Evolutionary conservation across 164 flowering plant species (phyloP).

Genomic region (Chimonanthus praecox): DNA sequence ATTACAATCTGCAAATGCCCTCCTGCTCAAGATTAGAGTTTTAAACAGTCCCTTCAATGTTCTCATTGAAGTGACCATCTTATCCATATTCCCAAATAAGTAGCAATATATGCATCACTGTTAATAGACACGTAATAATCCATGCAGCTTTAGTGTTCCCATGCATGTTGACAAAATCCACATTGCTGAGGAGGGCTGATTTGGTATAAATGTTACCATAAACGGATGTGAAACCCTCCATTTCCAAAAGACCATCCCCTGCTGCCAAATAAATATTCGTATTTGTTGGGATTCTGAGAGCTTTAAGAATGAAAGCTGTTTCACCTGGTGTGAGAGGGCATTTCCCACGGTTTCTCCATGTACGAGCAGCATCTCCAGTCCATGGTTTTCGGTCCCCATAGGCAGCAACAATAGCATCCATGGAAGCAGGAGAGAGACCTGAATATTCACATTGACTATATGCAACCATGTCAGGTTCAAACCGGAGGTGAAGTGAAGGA

Average conservation of each 20-base stretch:
- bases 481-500: slow-evolving; percentile 92
- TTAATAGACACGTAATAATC: slow-evolving; percentile 87
- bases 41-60: slow-evolving; percentile 58
- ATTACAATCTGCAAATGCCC: slow-evolving; percentile 61
- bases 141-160: slow-evolving; percentile 98
- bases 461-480: slow-evolving; percentile 99
- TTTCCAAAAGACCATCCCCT: slow-evolving; percentile 91
- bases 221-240: slow-evolving; percentile 68
- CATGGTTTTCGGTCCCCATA: slow-evolving; percentile 78
- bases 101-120: slow-evolving; percentile 86
- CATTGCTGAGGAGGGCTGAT: slow-evolving; percentile 51
- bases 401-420: slow-evolving; percentile 62
- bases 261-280: slow-evolving; percentile 91
- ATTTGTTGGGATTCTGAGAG: slow-evolving; percentile 68
- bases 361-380: slow-evolving; percentile 73
- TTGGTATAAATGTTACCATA: slow-evolving; percentile 75
- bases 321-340: slow-evolving; percentile 94
- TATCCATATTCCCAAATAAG: slow-evolving; percentile 98
- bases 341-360: slow-evolving; percentile 90
- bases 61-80: slow-evolving; percentile 98
- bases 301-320: slow-evolving; percentile 68
- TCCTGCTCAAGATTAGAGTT: slow-evolving; percentile 72
- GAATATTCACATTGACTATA: slow-evolving; percentile 81
- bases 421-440: slow-evolving; percentile 57
- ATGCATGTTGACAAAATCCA: slow-evolving; percentile 77